Evolutionary conservation across 2,329 filamentous ascomycete species (phyloP).

Genomic region (Aspergillus quadrilineatus): DNA sequence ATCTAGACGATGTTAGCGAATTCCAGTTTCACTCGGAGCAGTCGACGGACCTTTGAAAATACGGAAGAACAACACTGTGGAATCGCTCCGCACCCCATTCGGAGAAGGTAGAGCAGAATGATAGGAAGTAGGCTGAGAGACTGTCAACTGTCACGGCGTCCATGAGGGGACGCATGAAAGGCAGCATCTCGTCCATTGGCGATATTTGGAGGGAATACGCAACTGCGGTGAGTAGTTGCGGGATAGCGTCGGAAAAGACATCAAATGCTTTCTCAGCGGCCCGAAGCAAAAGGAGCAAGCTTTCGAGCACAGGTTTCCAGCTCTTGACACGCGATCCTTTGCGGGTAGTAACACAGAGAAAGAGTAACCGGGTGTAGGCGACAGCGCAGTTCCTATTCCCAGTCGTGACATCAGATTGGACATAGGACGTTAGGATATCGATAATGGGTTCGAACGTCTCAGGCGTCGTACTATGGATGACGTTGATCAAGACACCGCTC

Average conservation of each 20-base stretch:
- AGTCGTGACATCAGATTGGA: conserved; percentile 35
- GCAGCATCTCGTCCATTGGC: conserved; percentile 75
- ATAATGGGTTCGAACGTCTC: conserved; percentile 72
- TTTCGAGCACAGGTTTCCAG: conserved; percentile 67
- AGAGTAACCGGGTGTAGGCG: conserved; percentile 40
- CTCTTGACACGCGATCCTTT: conserved; percentile 71
- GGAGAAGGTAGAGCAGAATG: conserved; percentile 80
- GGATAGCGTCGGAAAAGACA: conserved; percentile 28
- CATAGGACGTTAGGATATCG: conserved; percentile 58
- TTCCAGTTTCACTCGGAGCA: conserved; percentile 11
- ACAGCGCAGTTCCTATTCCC: conserved; percentile 42
- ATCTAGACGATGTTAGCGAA: conserved; percentile 51
- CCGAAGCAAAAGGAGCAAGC: conserved; percentile 55
- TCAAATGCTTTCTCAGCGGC: conserved; percentile 26
- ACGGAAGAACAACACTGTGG: conserved; percentile 70
- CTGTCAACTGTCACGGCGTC: conserved; percentile 64
- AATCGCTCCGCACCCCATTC: conserved; percentile 73
- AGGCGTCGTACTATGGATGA: conserved; percentile 76
- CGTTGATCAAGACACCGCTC: conserved; percentile 73
- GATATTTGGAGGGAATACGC: conserved; percentile 72
- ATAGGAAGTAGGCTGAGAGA: conserved; percentile 72
- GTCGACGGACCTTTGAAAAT: conserved; percentile 69
- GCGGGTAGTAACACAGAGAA: conserved; percentile 74
- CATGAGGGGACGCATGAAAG: conserved; percentile 65
- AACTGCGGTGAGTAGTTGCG: conserved; percentile 46